These are phyloP conservation scores for Neopestalotiopsis clavispora DNA, from an alignment of 2,329 filamentous ascomycete genomes.

Conservation along the genomic window DNA sequence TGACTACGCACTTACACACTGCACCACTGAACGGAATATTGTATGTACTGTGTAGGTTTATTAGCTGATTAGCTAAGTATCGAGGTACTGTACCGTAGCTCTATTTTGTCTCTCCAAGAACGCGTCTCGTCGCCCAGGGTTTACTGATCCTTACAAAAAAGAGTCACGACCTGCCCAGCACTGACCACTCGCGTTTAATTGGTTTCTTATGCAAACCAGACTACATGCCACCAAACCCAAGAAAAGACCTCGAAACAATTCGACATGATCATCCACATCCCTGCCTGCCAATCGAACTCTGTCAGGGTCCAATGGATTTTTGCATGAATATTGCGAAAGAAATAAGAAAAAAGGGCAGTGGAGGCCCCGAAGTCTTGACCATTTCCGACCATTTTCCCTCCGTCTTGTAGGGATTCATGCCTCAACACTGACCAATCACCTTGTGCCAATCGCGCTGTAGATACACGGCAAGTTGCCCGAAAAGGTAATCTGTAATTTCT, in stretches of 20 bases:
- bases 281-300: not conserved
- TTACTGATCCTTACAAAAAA: not conserved
- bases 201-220: not conserved
- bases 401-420: not conserved
- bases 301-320: not conserved
- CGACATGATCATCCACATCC: not conserved
- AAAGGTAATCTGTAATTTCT: not conserved
- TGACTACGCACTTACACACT: too few species aligned
- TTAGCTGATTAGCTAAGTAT: too few species aligned
- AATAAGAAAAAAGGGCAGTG: not conserved
- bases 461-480: not conserved
- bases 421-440: not conserved
- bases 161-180: not conserved
- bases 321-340: not conserved
- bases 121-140: not conserved
- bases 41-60: too few species aligned
- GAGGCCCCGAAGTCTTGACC: not conserved
- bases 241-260: not conserved
- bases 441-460: not conserved
- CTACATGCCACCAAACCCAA: not conserved
- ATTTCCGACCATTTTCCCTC: not conserved
- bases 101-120: not conserved
- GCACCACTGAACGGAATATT: too few species aligned
- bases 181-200: not conserved
- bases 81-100: too few species aligned